A percentile compares a stretch with the other conserved stretches of the same genome.
Evolutionary conservation across 257 asterid genomes (phyloP).

Genomic region (Catharanthus roseus): DNA sequence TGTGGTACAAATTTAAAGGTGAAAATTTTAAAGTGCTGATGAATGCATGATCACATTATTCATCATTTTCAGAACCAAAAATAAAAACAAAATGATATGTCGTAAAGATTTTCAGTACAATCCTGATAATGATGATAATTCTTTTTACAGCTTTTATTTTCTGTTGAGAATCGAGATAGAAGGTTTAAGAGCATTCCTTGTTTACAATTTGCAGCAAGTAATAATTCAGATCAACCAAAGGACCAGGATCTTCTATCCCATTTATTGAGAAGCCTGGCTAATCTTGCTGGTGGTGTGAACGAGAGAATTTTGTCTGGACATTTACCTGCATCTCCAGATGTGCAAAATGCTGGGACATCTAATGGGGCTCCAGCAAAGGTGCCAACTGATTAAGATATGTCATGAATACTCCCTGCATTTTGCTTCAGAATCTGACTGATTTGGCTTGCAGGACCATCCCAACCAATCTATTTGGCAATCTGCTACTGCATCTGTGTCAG

Average conservation of each 20-base stretch:
- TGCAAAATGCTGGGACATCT: conserved; percentile 25
- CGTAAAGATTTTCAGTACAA: background rate
- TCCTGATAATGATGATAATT: background rate
- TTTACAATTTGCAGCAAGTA: conserved; percentile 31
- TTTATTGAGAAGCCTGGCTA: conserved; percentile 42
- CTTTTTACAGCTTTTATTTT: background rate
- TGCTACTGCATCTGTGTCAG: conserved; percentile 21
- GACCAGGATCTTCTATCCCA: conserved; percentile 43
- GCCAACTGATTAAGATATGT: conserved; percentile 5
- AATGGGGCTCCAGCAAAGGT: conserved; percentile 32
- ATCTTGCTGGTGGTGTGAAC: conserved; percentile 26
- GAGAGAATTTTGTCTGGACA: conserved; percentile 24
- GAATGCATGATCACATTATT: too few relatives aligned
- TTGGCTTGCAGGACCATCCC: conserved; percentile 29
- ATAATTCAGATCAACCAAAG: conserved; percentile 37
- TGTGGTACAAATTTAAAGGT: background rate
- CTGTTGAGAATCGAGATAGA: background rate
- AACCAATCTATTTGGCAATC: conserved; percentile 15
- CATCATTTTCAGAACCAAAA: background rate
- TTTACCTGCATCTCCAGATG: conserved; percentile 29
- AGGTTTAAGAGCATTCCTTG: conserved; percentile 14
- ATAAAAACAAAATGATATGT: background rate
- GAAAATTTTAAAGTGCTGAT: background rate
- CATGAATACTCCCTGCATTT: background rate
- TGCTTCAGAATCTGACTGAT: conserved; percentile 20